Conservation (phyloP, 78 protist genomes). For the Dictyostelium capitatum region DNA sequence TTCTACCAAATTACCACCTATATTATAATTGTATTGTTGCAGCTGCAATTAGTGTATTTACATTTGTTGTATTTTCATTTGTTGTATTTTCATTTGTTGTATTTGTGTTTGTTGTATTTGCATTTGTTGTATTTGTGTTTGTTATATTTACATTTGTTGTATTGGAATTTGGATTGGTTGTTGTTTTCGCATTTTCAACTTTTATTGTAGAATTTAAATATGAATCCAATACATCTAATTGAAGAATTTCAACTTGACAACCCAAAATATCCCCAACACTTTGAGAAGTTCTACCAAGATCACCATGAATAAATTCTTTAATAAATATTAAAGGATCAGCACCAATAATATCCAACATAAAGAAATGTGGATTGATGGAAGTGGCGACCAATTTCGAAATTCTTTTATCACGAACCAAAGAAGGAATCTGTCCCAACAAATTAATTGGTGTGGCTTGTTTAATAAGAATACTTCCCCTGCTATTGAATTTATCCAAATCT, state of each 20-base stretch:
- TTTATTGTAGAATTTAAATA: slow-evolving; percentile 66
- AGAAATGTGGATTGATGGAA: slow-evolving; percentile 69
- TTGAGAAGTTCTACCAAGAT: slow-evolving; percentile 93
- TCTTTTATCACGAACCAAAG: slow-evolving; percentile 36
- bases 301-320: slow-evolving; percentile 94
- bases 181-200: slow-evolving; percentile 62
- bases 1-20: too few species aligned
- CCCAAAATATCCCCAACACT: slow-evolving; percentile 72
- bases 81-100: too few species aligned
- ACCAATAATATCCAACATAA: slow-evolving; percentile 58
- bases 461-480: not conserved
- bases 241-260: slow-evolving; percentile 67
- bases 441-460: slow-evolving; percentile 91
- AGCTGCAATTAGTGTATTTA: too few species aligned
- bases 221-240: slow-evolving; percentile 76
- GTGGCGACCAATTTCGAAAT: slow-evolving; percentile 33
- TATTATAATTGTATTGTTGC: too few species aligned
- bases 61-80: too few species aligned
- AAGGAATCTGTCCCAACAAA: slow-evolving; percentile 92
- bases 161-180: not conserved
- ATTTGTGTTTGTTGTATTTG: too few species aligned
- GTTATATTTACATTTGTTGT: not conserved
- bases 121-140: too few species aligned
- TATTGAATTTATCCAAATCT: not conserved
- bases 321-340: slow-evolving; percentile 89